Base-by-base conservation (phyloP, 352 stramenopile species). In the Phytophthora macrochlamydospora region DNA sequence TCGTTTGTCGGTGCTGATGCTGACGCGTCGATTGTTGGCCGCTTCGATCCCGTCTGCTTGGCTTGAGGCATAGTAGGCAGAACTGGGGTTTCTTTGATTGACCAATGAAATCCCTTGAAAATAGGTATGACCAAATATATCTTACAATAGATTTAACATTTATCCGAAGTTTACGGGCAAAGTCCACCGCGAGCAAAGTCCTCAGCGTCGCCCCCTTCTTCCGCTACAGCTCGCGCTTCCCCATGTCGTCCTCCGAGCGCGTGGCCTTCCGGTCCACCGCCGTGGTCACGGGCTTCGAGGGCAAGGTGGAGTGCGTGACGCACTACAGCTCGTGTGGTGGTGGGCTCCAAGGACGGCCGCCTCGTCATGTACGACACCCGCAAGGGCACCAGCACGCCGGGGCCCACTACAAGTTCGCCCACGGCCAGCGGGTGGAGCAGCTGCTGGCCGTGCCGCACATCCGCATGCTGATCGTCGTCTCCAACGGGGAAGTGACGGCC, bases 341-440 rank as follows among this genome's bases (percentile, higher is more conserved):
- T 96, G 38, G 88, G 88, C 71, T 90, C 88, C 48, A 73, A 76
- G 59, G 88, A 96, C 48, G 86, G 88, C 1, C 86, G 85, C 0
- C 76, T 96, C 38, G 84, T 94, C 55, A 93, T 96, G 85, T 96
- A 83, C 59, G 88, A 96, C 72, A 96, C 88, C 46, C 86, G 88
- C 59, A 96, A 94, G 45, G 88, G 87, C 50, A 86, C 85, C 32
- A 82, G 61, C 24, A 88, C 71, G 2, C 56, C 75, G 7, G 79
- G 79, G 79, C 81, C 35, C 86, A 81, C 42, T 83, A 93, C 73
- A 77, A 82, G 60, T 92, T 96, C 56, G 52, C 76, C 30, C 88
- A 96, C 62, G 82, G 85, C 18, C 78, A 90, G 42, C 67, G 80
- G 9, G 80, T 96, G 30, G 81, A 94, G 70, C 86, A 96, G 67